phyloP scores from a whole-genome alignment of 2,329 filamentous ascomycete genomes.

The Epichloe aotearoae region DNA sequence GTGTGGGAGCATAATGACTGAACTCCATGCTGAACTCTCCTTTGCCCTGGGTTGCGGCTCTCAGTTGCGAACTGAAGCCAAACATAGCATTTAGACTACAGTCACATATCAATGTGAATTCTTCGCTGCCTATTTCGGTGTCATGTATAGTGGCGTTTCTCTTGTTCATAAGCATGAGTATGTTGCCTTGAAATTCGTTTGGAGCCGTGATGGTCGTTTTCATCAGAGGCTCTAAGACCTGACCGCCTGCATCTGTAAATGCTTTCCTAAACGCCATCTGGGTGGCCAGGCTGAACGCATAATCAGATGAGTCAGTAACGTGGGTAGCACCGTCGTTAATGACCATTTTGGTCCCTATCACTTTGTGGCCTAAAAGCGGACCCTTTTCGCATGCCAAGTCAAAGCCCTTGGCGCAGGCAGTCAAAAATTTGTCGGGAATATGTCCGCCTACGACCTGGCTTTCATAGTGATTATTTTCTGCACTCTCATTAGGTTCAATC shows the following conservation, averaged over 20 bases:
- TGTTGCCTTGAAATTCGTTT: slow-evolving; percentile 92
- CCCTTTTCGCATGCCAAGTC: slow-evolving; percentile 70
- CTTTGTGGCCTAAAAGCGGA: slow-evolving; percentile 82
- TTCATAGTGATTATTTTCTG: slow-evolving; percentile 71
- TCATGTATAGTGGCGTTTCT: slow-evolving; percentile 89
- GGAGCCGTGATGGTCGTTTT: slow-evolving; percentile 95
- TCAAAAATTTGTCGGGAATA: slow-evolving; percentile 92
- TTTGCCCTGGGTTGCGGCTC: slow-evolving; percentile 93
- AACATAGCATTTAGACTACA: slow-evolving; percentile 97
- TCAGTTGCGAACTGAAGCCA: slow-evolving; percentile 81
- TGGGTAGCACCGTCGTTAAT: slow-evolving; percentile 95
- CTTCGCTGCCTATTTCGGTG: slow-evolving; percentile 84
- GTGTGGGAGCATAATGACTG: slow-evolving; percentile 81
- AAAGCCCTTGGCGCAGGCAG: slow-evolving; percentile 93
- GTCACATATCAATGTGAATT: slow-evolving; percentile 86
- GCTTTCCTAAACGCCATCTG: slow-evolving; percentile 95
- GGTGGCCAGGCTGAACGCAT: slow-evolving; percentile 87
- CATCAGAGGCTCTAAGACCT: slow-evolving; percentile 92
- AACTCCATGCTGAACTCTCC: slow-evolving; percentile 99
- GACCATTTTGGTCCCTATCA: slow-evolving; percentile 81
- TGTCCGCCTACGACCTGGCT: slow-evolving; percentile 76
- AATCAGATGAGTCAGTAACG: slow-evolving; percentile 94
- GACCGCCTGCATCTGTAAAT: slow-evolving; percentile 66
- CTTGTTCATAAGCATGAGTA: slow-evolving; percentile 94
- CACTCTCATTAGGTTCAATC: slow-evolving; percentile 69